Percentiles rank a stretch among this genome's conserved stretches.
phyloP scores from a whole-genome alignment of 257 asterid genomes.

The Knoxia roxburghii region DNA sequence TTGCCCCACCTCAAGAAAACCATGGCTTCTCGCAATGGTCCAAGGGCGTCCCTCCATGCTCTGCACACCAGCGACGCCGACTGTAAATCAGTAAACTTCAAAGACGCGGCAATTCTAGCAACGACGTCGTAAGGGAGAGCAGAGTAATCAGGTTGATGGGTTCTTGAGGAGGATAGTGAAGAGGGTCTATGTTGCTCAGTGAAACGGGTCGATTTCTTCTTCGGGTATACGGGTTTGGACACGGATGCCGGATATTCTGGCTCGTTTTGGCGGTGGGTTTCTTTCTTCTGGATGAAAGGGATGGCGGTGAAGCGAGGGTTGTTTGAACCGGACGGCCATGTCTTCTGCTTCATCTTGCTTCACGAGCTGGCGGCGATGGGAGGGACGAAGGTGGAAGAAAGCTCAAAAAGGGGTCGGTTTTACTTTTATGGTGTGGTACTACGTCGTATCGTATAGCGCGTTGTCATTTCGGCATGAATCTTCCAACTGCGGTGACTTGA shows the following conservation, averaged over 20 bases:
- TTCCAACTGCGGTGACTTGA: background rate
- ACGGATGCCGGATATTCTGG: constrained; percentile 14
- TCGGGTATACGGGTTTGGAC: constrained; percentile 18
- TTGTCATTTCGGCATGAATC: background rate
- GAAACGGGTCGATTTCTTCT: constrained; percentile 6
- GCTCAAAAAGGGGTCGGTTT: too few species aligned
- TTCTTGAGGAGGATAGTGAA: constrained; percentile 10
- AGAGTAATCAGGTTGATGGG: constrained; percentile 37
- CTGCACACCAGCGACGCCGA: constrained; percentile 75
- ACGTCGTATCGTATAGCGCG: background rate
- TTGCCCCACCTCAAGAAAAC: constrained; percentile 49
- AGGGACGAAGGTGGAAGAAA: background rate
- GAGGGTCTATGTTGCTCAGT: background rate
- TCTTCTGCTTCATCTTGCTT: constrained; percentile 31
- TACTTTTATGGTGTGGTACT: background rate
- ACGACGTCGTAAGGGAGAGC: constrained; percentile 56
- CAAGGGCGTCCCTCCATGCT: constrained; percentile 82
- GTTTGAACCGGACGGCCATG: constrained; percentile 41
- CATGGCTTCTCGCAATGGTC: constrained; percentile 70
- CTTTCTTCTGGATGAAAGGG: constrained; percentile 24
- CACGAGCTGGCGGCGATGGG: background rate
- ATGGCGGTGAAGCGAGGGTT: constrained; percentile 33
- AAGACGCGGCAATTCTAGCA: constrained; percentile 44
- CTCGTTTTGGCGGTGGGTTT: constrained; percentile 13
- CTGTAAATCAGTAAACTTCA: constrained; percentile 45